Conservation (phyloP, 1,284 basidiomycete genomes). For the Psilocybe mexicana region DNA sequence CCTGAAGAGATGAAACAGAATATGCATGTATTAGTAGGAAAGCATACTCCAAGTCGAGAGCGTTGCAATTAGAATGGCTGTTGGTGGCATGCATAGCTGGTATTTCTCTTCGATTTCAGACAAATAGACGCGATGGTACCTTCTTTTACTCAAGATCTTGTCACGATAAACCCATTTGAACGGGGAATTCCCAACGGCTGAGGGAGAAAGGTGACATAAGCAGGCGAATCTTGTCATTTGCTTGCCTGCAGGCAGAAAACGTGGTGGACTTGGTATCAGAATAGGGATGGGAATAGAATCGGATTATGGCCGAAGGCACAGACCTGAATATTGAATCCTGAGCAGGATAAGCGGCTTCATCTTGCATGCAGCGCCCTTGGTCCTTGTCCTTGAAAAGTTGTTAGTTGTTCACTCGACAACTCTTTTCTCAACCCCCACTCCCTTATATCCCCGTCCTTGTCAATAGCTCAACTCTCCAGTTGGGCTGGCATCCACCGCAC, state of each 20-base stretch:
- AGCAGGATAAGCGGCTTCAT: slow-evolving; percentile 50
- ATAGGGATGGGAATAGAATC: slow-evolving; percentile 47
- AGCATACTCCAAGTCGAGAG: neutral
- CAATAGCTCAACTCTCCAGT: slow-evolving; percentile 26
- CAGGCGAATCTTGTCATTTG: slow-evolving; percentile 34
- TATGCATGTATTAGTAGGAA: neutral
- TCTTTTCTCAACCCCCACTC: slow-evolving; percentile 32
- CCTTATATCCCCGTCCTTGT: slow-evolving; percentile 31
- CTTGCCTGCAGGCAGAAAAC: slow-evolving; percentile 73
- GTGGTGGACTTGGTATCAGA: slow-evolving; percentile 53
- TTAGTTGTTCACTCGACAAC: slow-evolving; percentile 40
- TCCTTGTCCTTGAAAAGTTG: slow-evolving; percentile 50
- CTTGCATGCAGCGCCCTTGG: slow-evolving; percentile 45
- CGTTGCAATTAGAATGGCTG: neutral
- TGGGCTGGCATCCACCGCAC: slow-evolving; percentile 29
- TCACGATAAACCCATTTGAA: slow-evolving; percentile 22
- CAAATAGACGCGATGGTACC: slow-evolving; percentile 6
- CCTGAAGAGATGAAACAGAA: slow-evolving; percentile 3
- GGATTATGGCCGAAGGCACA: slow-evolving; percentile 41
- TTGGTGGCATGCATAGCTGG: neutral
- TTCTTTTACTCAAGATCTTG: slow-evolving; percentile 19
- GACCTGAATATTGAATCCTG: slow-evolving; percentile 39
- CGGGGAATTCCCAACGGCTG: slow-evolving; percentile 20
- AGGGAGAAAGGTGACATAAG: slow-evolving; percentile 33
- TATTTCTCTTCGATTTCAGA: neutral